These are phyloP conservation scores for Solanum phureja DNA, from an alignment of 257 asterid genomes.

Conservation along the genomic window DNA sequence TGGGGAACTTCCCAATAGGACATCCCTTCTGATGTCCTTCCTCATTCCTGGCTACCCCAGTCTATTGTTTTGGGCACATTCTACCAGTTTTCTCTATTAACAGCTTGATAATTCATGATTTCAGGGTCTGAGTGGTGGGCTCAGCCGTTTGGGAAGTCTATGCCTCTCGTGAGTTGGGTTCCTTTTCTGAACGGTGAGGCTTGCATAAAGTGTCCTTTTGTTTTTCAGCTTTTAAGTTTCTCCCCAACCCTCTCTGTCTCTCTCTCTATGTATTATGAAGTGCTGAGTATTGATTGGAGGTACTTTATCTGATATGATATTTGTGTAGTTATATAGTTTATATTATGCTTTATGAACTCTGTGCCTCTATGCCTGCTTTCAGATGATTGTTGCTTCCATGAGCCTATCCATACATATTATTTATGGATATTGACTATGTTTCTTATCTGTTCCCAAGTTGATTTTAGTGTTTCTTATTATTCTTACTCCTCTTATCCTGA, in stretches of 20 bases:
- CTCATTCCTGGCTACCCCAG: not conserved
- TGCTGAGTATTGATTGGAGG: not conserved
- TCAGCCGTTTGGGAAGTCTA: slow-evolving; percentile 58
- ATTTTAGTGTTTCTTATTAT: not conserved
- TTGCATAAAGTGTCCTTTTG: not conserved
- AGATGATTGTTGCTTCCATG: not conserved
- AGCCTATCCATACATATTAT: not conserved
- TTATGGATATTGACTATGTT: not conserved
- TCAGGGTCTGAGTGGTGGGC: slow-evolving; percentile 98
- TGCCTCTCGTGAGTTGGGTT: slow-evolving; percentile 75
- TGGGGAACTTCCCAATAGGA: not conserved
- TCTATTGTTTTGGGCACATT: not conserved
- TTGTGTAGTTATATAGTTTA: not conserved
- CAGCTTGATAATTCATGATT: slow-evolving; percentile 10
- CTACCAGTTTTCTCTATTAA: not conserved
- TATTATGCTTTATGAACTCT: not conserved
- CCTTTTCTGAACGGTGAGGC: slow-evolving; percentile 66
- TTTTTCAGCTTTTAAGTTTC: not conserved
- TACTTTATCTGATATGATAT: not conserved
- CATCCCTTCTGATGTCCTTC: not conserved
- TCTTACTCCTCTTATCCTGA: not conserved
- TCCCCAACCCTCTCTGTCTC: not conserved
- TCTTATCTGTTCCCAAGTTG: not conserved
- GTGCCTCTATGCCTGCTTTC: not conserved
- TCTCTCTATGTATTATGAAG: not conserved